A percentile compares a stretch with the other conserved stretches of the same genome.
These are phyloP conservation scores for Corrigiola litoralis DNA, from an alignment of 179 eudicot species.

Conservation along the genomic window DNA sequence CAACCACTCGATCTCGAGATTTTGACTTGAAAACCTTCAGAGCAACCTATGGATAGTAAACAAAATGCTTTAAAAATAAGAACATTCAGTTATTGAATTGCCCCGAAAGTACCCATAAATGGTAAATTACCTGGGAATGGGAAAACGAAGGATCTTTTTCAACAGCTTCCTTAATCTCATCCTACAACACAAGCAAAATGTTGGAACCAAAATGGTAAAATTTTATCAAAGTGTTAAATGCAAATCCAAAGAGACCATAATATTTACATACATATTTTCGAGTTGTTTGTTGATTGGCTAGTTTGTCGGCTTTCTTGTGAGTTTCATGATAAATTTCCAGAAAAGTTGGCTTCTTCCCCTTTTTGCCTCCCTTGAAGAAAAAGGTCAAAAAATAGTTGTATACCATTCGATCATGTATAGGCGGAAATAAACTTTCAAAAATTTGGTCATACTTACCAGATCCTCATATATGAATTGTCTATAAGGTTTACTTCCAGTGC, in stretches of 20 bases:
- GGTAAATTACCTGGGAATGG: background rate
- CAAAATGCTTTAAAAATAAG: background rate
- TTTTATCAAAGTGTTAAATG: background rate
- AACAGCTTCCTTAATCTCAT: background rate
- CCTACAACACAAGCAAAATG: too few species aligned
- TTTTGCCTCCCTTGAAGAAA: background rate
- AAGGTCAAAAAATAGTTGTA: background rate
- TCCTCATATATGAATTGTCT: background rate
- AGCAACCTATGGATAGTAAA: background rate
- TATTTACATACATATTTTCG: background rate
- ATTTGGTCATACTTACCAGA: background rate
- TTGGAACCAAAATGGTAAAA: background rate
- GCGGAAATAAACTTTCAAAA: background rate
- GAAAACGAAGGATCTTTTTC: background rate
- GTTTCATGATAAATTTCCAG: background rate
- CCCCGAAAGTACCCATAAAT: too few species aligned
- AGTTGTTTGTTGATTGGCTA: background rate
- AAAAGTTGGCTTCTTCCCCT: background rate
- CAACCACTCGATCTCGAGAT: background rate
- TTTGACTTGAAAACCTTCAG: background rate
- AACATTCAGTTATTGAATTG: background rate
- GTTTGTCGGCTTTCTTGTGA: background rate
- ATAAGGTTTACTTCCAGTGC: background rate
- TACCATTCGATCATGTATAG: background rate
- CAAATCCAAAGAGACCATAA: background rate